Evolutionary conservation across 1,139 yeast genomes (phyloP).

Genomic region (Dujonia santamariae): DNA sequence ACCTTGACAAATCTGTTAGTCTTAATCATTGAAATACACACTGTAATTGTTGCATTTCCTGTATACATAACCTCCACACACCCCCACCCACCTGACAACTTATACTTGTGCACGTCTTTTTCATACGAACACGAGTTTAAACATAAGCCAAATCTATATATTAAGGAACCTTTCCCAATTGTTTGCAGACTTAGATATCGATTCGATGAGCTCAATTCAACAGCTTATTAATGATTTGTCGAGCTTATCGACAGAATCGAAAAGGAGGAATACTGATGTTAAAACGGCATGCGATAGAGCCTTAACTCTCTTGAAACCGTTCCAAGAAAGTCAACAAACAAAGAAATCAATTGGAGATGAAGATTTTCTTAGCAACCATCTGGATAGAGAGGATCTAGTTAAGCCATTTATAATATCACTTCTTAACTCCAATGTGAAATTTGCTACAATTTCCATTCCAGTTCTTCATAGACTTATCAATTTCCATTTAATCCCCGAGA

Average conservation of each 20-base stretch:
- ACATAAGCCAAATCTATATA: too few relatives aligned
- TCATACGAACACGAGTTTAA: too few relatives aligned
- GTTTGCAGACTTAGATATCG: too few relatives aligned
- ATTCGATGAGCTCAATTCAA: constrained; percentile 35
- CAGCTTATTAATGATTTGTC: constrained; percentile 56
- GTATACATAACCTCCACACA: too few relatives aligned
- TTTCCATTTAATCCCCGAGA: constrained; percentile 45
- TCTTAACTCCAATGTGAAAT: constrained; percentile 69
- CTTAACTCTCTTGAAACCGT: constrained; percentile 29
- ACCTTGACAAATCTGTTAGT: too few relatives aligned
- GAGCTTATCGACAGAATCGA: constrained; percentile 63
- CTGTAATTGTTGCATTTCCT: too few relatives aligned
- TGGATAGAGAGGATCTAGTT: constrained; percentile 44
- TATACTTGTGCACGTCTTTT: too few relatives aligned
- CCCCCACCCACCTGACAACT: too few relatives aligned
- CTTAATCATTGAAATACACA: too few relatives aligned
- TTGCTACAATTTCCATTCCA: constrained; percentile 69
- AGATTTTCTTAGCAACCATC: constrained; percentile 11
- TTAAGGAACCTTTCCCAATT: too few relatives aligned
- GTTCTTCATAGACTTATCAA: constrained; percentile 60
- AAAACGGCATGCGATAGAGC: constrained; percentile 66
- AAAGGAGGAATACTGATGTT: constrained; percentile 65
- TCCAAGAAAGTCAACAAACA: constrained; percentile 8
- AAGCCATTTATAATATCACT: constrained; percentile 75
- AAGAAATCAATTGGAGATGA: constrained; percentile 11